These are phyloP conservation scores for Carex pumila DNA, from an alignment of 176 grass and related monocot species.

Conservation along the genomic window DNA sequence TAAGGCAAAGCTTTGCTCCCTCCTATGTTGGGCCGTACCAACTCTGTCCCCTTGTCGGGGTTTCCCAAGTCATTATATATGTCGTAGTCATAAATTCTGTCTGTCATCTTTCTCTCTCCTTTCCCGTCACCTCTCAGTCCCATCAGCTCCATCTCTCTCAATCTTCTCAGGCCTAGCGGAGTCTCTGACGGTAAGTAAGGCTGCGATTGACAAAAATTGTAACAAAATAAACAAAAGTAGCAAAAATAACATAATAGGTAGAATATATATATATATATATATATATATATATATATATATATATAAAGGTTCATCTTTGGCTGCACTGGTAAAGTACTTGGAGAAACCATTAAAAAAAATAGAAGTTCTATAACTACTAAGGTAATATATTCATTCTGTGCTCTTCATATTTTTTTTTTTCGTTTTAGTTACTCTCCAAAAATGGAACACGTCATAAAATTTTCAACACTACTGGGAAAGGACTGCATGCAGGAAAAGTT, in stretches of 20 bases:
- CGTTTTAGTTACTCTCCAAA: not conserved
- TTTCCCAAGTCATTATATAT: conserved; percentile 77
- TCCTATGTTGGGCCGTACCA: conserved; percentile 50
- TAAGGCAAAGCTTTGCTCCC: conserved; percentile 52
- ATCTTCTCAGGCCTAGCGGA: conserved; percentile 53
- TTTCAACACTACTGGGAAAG: not conserved
- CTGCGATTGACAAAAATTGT: conserved; percentile 4
- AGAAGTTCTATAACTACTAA: not conserved
- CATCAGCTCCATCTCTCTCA: conserved; percentile 46
- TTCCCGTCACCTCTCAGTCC: conserved; percentile 48
- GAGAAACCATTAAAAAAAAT: not conserved
- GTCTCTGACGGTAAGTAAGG: conserved; percentile 81
- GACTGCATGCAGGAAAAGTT: not conserved
- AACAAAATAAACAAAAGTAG: not conserved
- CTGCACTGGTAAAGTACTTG: not conserved
- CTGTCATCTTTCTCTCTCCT: conserved; percentile 47
- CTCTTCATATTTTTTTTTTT: not conserved
- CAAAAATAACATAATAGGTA: not conserved
- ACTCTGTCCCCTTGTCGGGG: conserved; percentile 64
- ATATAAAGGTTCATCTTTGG: too few relatives aligned
- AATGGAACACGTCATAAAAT: not conserved
- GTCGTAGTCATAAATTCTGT: conserved; percentile 68
- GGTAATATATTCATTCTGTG: not conserved
- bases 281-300: too few relatives aligned
- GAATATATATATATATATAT: too few relatives aligned